A percentile compares a stretch with the other conserved stretches of the same genome.
Conservation (phyloP, 768 basidiomycete species). For the Scleroderma citrinum region DNA sequence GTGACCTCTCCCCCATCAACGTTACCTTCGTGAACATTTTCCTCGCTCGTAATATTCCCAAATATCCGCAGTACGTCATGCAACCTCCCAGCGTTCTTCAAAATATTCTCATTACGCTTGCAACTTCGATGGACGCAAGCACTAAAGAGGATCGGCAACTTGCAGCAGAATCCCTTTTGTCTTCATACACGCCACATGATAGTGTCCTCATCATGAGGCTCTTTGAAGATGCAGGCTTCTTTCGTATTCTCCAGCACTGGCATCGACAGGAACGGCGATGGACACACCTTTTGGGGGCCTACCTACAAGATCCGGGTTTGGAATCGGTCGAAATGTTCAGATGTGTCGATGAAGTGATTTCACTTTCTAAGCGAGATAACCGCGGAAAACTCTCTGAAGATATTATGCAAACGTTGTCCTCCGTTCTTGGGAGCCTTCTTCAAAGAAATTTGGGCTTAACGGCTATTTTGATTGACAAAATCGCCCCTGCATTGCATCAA, state of each 20-base stretch:
- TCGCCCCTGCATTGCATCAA: slow-evolving; percentile 61
- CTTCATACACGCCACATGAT: slow-evolving; percentile 83
- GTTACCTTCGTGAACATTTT: slow-evolving; percentile 90
- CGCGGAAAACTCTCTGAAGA: slow-evolving; percentile 51
- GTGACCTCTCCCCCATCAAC: slow-evolving; percentile 52
- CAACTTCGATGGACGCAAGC: slow-evolving; percentile 64
- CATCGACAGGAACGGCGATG: slow-evolving; percentile 73
- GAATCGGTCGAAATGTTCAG: slow-evolving; percentile 55
- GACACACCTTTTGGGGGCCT: slow-evolving; percentile 67
- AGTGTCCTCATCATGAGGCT: slow-evolving; percentile 56
- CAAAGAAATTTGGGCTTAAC: slow-evolving; percentile 56
- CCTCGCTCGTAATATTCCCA: slow-evolving; percentile 92
- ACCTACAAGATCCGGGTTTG: slow-evolving; percentile 67
- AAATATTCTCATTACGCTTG: slow-evolving; percentile 69
- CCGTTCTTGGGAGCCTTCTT: slow-evolving; percentile 62
- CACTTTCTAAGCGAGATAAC: slow-evolving; percentile 38
- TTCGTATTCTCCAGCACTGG: slow-evolving; percentile 80
- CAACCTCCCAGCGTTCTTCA: slow-evolving; percentile 54
- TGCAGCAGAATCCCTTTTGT: slow-evolving; percentile 90
- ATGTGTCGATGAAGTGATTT: slow-evolving; percentile 59
- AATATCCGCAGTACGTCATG: slow-evolving; percentile 82
- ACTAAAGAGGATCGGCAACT: slow-evolving; percentile 93
- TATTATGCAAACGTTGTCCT: slow-evolving; percentile 46
- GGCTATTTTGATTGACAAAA: slow-evolving; percentile 65
- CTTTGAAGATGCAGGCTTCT: slow-evolving; percentile 85